Evolutionary conservation across 345 rosid species (phyloP).

Genomic region (Anacardium occidentale): DNA sequence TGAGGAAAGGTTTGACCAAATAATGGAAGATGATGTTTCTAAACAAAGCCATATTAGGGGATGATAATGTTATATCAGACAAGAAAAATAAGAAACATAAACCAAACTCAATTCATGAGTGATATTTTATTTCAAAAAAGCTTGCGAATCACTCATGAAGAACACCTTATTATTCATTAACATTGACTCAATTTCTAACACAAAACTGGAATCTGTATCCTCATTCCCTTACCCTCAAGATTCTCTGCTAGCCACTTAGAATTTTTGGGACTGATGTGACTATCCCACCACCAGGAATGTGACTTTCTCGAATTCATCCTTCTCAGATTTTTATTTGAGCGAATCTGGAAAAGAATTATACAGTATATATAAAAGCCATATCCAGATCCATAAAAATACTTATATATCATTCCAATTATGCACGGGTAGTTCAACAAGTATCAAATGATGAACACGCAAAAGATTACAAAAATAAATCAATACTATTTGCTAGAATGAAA

Average conservation of each 20-base stretch:
- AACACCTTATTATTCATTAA: background rate
- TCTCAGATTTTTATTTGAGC: constrained; percentile 40
- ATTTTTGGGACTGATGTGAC: constrained; percentile 71
- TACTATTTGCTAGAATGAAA: background rate
- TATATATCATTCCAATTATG: background rate
- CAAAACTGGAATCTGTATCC: background rate
- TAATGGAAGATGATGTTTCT: background rate
- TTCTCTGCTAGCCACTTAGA: constrained; percentile 86
- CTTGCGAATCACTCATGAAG: background rate
- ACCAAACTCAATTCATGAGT: background rate
- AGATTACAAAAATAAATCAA: background rate
- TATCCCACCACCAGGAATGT: constrained; percentile 92
- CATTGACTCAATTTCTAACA: background rate
- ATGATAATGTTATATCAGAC: background rate
- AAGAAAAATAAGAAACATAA: background rate
- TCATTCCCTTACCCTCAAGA: constrained; percentile 57
- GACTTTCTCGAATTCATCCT: constrained; percentile 50
- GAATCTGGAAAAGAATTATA: constrained; percentile 24
- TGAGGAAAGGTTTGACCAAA: background rate
- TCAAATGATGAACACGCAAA: background rate
- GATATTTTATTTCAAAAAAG: background rate
- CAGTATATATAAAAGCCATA: background rate
- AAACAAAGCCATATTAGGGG: too few species aligned
- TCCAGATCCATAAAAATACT: background rate
- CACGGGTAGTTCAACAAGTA: background rate